Base-by-base conservation (phyloP, 352 stramenopile species). In the Pythium aquatile region DNA sequence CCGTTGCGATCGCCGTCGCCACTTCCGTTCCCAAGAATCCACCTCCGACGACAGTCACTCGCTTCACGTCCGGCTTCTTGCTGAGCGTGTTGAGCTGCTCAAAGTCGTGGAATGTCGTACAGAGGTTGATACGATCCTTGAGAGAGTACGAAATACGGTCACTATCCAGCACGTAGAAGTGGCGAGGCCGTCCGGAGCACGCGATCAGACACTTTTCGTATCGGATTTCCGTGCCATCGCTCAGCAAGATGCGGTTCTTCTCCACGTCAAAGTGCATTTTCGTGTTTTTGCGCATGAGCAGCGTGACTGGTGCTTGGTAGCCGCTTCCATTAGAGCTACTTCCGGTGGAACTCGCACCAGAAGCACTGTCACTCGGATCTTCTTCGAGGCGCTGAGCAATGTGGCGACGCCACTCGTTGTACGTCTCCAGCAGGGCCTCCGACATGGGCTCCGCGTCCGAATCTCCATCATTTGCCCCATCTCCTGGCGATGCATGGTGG, bases 21-120 rank as follows among this genome's bases (percentile, higher is more conserved):
- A 98, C 75, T 64, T 97, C 91, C 0, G 88, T 97, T 51, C 91
- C 92, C 5, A 98, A 69, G 65, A 97, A 98, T 2, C 92, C 91
- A 8, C 88, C 92, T 37, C 92, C 92, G 28, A 98, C 85, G 7
- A 98, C 78, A 24, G 91, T 79, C 14, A 96, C 81, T 9, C 73
- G 76, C 55, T 85, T 70, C 20, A 89, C 66, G 20, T 81, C 83
- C 0, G 66, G 54, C 8, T 77, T 74, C 33, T 71, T 77, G 28
- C 74, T 72, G 8, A 96, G 65, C 29, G 75, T 65, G 32, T 94
- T 78, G 20, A 97, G 76, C 37, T 90, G 83, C 58, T 85, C 75
- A 63, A 97, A 97, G 66, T 97, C 87, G 14, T 77, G 72, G 35
- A 83, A 73, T 13, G 85, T 90, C 51, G 83, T 93, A 63, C 88